A percentile compares a stretch with the other conserved stretches of the same genome.
Conservation (phyloP, 1,139 yeast species). For the Diutina catenulata region DNA sequence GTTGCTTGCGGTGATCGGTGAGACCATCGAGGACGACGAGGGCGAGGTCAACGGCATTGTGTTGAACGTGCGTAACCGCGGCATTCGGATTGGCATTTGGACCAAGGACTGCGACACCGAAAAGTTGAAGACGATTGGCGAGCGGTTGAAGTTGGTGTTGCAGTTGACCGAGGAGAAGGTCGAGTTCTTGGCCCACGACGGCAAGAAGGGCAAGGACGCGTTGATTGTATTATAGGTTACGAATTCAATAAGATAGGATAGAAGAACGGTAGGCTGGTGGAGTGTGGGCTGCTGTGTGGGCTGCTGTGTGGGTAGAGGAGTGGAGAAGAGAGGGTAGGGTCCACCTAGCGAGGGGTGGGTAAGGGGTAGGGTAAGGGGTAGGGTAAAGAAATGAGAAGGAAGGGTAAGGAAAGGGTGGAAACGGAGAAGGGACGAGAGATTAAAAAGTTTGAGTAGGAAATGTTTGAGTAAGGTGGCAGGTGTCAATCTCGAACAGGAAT, state of each 20-base stretch:
- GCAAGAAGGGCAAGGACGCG: constrained; percentile 5
- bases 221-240: constrained; percentile 5
- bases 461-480: no score
- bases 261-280: neutral
- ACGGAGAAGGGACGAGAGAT: no score
- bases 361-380: no score
- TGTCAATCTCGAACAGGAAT: no score
- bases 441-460: no score
- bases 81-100: constrained; percentile 86
- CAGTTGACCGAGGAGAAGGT: constrained; percentile 55
- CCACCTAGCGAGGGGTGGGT: no score
- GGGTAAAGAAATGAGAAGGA: no score
- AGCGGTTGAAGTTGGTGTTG: constrained; percentile 71
- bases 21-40: constrained; percentile 83
- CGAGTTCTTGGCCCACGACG: constrained; percentile 62
- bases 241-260: neutral
- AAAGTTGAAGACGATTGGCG: constrained; percentile 61
- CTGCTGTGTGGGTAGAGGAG: no score
- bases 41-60: constrained; percentile 93
- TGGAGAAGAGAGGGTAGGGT: no score
- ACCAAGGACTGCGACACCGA: constrained; percentile 68
- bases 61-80: constrained; percentile 75
- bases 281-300: no score
- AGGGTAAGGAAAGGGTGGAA: no score
- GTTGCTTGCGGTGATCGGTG: constrained; percentile 87